Evolutionary conservation across 2,329 filamentous ascomycete species (phyloP).

Genomic region (Arthrobotrys pseudoclavata): DNA sequence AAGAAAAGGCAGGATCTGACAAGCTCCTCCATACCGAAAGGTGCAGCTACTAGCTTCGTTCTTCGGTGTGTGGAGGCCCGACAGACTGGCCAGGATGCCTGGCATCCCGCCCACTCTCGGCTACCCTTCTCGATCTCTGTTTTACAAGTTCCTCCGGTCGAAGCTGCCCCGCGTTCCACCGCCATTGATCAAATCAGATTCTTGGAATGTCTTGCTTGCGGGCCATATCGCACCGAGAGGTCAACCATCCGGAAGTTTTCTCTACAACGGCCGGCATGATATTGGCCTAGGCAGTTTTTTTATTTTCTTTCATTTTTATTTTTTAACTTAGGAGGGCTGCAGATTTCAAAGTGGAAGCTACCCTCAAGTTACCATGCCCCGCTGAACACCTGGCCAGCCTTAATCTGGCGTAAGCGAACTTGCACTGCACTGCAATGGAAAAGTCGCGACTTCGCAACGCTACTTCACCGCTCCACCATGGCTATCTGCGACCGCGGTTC

Average conservation of each 20-base stretch:
- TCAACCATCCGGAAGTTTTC: constrained; percentile 11
- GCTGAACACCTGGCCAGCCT: neutral
- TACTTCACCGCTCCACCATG: constrained; percentile 32
- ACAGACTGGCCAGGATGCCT: constrained; percentile 51
- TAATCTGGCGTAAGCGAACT: constrained; percentile 35
- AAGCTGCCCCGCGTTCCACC: constrained; percentile 30
- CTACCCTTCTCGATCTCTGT: constrained; percentile 39
- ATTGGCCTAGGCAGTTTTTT: neutral
- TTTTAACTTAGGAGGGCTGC: too few species aligned
- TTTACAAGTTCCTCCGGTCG: constrained; percentile 50
- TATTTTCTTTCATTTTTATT: neutral
- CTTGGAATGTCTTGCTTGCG: constrained; percentile 34
- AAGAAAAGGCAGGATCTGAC: constrained; percentile 15
- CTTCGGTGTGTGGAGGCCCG: constrained; percentile 55
- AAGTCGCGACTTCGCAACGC: constrained; percentile 39
- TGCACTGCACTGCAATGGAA: neutral
- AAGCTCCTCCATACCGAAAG: constrained; percentile 13
- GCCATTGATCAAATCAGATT: constrained; percentile 20
- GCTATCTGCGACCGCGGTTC: constrained; percentile 18
- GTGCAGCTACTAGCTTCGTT: constrained; percentile 20
- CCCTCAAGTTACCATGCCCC: neutral
- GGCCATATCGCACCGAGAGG: constrained; percentile 48
- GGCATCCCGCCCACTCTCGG: constrained; percentile 34
- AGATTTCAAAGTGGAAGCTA: too few species aligned
- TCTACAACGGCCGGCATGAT: neutral